phyloP scores from a whole-genome alignment of 2,329 filamentous ascomycete genomes.

The Chaetomiaceae sp. region DNA sequence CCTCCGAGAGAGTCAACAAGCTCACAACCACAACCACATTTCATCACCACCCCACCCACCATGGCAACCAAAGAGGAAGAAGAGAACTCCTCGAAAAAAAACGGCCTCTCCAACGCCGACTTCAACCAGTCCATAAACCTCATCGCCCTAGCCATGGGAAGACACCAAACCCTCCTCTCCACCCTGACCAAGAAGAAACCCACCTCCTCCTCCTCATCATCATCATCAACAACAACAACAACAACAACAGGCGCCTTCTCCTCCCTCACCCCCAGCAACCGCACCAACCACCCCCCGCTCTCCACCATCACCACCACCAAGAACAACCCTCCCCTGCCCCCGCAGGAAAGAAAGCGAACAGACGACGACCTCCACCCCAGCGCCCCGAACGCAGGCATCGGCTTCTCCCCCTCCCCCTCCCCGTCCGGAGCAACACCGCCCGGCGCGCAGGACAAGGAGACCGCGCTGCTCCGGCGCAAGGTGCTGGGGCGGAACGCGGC shows the following conservation, averaged over 20 bases:
- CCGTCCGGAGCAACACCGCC: neutral
- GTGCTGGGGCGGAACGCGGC: constrained; percentile 26
- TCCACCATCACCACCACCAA: neutral
- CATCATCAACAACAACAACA: neutral
- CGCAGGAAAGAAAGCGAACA: neutral
- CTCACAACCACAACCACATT: neutral
- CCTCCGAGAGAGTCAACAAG: neutral
- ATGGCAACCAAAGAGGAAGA: neutral
- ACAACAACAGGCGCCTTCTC: neutral
- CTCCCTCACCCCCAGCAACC: constrained; percentile 2
- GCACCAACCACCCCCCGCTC: neutral
- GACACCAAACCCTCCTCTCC: constrained; percentile 34
- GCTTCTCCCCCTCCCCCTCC: constrained; percentile 32
- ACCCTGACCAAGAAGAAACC: constrained; percentile 26
- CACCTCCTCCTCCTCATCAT: neutral
- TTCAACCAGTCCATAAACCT: constrained; percentile 40
- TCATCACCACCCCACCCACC: neutral
- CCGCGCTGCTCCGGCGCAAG: constrained; percentile 23
- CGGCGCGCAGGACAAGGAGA: constrained; percentile 26
- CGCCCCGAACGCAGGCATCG: constrained; percentile 39
- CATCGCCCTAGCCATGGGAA: constrained; percentile 38
- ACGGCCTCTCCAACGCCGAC: constrained; percentile 27
- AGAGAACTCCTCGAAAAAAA: constrained; percentile 6
- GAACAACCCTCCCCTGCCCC: neutral
- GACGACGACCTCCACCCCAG: constrained; percentile 16